Conservation (phyloP, 345 rosid genomes). For the Euphorbia tirucalli region DNA sequence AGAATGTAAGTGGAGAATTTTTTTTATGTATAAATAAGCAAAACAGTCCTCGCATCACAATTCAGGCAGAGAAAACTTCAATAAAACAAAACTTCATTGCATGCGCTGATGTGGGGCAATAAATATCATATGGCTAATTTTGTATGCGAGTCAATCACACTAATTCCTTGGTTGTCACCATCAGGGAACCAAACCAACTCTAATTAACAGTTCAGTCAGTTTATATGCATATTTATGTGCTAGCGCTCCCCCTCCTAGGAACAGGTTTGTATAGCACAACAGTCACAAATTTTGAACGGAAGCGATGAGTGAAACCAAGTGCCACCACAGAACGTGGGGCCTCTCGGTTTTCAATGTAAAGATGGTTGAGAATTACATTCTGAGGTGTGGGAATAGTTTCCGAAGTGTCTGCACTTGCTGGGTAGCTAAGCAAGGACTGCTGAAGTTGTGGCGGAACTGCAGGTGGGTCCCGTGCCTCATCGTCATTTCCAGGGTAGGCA, state of each 20-base stretch:
- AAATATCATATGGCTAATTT: constrained; percentile 21
- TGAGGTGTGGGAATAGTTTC: constrained; percentile 59
- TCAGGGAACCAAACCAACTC: constrained; percentile 17
- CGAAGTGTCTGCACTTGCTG: constrained; percentile 41
- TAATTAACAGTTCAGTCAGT: constrained; percentile 7
- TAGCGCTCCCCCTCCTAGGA: constrained; percentile 40
- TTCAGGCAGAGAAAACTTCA: constrained; percentile 21
- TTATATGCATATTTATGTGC: constrained; percentile 38
- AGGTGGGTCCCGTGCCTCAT: constrained; percentile 91
- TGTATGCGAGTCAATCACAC: constrained; percentile 13
- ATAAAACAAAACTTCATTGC: constrained; percentile 12
- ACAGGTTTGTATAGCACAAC: constrained; percentile 88
- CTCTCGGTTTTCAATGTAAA: constrained; percentile 82
- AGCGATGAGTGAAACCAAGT: constrained; percentile 91
- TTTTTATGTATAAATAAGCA: too few species aligned
- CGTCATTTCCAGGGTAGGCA: constrained; percentile 55
- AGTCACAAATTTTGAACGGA: constrained; percentile 79
- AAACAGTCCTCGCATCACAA: constrained; percentile 16
- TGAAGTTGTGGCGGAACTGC: constrained; percentile 74
- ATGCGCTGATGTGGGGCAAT: constrained; percentile 19
- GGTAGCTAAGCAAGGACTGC: constrained; percentile 53
- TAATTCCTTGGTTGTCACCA: constrained; percentile 19
- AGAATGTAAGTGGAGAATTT: constrained; percentile 13
- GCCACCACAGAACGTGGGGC: constrained; percentile 87
- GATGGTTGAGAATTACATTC: constrained; percentile 75